A percentile compares a stretch with the other conserved stretches of the same genome.
Evolutionary conservation across 139 green algal species (phyloP).

Genomic region (Monoraphidium neglectum): DNA sequence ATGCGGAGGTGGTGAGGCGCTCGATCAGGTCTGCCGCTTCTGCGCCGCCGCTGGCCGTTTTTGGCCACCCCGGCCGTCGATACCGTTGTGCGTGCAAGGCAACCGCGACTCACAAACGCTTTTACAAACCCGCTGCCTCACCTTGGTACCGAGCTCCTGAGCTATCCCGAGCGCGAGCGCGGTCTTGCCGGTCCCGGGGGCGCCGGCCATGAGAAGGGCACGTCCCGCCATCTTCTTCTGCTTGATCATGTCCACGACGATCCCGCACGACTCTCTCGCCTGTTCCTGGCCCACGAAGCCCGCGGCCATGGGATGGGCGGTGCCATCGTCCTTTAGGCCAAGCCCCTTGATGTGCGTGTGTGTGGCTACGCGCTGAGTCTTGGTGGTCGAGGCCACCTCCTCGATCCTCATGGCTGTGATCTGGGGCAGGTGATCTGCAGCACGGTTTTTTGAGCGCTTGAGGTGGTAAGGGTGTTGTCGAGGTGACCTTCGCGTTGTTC

Average conservation of each 20-base stretch:
- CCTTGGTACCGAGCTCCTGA: slow-evolving; percentile 90
- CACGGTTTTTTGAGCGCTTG: no score
- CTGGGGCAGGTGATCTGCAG: no score
- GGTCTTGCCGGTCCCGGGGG: slow-evolving; percentile 97
- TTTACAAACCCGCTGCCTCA: background rate
- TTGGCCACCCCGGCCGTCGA: no score
- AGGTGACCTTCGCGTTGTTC: no score
- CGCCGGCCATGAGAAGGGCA: slow-evolving; percentile 94
- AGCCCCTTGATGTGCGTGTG: slow-evolving; percentile 99
- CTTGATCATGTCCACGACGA: slow-evolving; percentile 99
- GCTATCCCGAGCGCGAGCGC: slow-evolving; percentile 96
- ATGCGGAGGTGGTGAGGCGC: no score
- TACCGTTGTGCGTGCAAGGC: background rate
- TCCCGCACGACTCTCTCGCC: slow-evolving; percentile 91
- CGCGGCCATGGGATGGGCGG: slow-evolving; percentile 68
- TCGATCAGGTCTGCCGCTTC: no score
- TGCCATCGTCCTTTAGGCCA: slow-evolving; percentile 87
- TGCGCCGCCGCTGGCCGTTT: no score
- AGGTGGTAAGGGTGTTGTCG: no score
- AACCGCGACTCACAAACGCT: slow-evolving; percentile 19
- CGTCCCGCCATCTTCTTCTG: slow-evolving; percentile 98
- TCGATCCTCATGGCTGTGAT: slow-evolving; percentile 80
- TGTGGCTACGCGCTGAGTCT: slow-evolving; percentile 93
- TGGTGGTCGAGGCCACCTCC: slow-evolving; percentile 91
- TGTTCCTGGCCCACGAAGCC: slow-evolving; percentile 97